Evolutionary conservation across 257 asterid species (phyloP).

Genomic region (Nicotiana paniculata): DNA sequence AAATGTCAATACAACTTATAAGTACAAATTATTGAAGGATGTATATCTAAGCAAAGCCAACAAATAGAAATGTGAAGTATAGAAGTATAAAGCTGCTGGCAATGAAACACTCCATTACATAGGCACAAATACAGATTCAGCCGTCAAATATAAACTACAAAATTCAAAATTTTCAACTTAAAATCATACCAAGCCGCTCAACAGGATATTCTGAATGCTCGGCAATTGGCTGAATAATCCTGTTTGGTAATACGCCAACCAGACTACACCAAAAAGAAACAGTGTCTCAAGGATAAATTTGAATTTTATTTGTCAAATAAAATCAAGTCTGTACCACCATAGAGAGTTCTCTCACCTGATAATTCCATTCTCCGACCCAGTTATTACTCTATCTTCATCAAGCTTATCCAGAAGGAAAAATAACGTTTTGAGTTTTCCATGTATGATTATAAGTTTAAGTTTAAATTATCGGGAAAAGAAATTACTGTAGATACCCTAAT

Average conservation of each 20-base stretch:
- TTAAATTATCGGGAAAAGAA: neutral
- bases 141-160: neutral
- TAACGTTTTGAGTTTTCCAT: neutral
- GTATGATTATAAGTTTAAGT: constrained; percentile 2
- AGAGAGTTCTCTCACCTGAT: constrained; percentile 44
- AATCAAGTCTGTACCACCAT: neutral
- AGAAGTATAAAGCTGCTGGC: neutral
- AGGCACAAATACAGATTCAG: neutral
- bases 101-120: neutral
- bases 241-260: constrained; percentile 84
- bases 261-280: constrained; percentile 39
- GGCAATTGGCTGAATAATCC: constrained; percentile 85
- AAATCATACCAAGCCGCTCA: constrained; percentile 79
- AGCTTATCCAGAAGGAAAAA: constrained; percentile 38
- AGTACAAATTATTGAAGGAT: neutral
- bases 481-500: neutral
- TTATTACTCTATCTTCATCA: constrained; percentile 83
- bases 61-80: neutral
- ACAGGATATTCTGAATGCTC: constrained; percentile 85
- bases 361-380: constrained; percentile 83
- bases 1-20: neutral
- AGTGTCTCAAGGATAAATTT: neutral
- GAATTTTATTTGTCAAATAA: constrained; percentile 1
- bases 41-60: neutral
- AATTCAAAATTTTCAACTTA: neutral